phyloP scores from a whole-genome alignment of 2,329 filamentous ascomycete genomes.

The Cytospora chrysosperma region DNA sequence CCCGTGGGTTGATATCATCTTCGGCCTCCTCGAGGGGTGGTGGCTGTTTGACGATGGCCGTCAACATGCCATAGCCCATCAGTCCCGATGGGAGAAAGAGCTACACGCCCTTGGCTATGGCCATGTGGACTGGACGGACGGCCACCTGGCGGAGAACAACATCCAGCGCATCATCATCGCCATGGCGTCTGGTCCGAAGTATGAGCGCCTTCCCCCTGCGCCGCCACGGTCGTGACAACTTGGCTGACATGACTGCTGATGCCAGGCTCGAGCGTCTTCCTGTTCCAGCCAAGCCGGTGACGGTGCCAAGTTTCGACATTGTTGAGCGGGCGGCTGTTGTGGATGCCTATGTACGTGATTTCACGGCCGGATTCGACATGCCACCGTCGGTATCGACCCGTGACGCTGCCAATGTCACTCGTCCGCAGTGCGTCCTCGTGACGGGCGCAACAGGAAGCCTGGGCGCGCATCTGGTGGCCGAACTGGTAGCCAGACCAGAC shows the following conservation, averaged over 20 bases:
- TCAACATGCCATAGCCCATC: constrained; percentile 26
- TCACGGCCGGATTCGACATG: no score
- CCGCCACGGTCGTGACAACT: background rate
- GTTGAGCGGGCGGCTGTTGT: no score
- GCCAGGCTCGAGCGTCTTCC: no score
- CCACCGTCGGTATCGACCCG: background rate
- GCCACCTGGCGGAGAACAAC: constrained; percentile 27
- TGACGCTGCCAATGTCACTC: background rate
- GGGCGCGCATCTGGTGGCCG: constrained; percentile 36
- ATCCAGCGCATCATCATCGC: constrained; percentile 34
- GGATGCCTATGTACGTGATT: no score
- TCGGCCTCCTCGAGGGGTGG: constrained; percentile 40
- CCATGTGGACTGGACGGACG: constrained; percentile 35
- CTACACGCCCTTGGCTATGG: constrained; percentile 31
- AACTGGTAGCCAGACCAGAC: constrained; percentile 30
- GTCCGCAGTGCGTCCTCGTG: constrained; percentile 34
- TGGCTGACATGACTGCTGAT: no score
- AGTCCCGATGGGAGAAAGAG: constrained; percentile 29
- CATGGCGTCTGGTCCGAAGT: background rate
- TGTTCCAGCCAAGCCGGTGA: no score
- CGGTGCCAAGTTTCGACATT: no score
- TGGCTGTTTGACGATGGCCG: constrained; percentile 38
- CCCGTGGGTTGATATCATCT: constrained; percentile 36
- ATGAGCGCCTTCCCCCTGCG: no score
- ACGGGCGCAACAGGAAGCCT: constrained; percentile 41